phyloP scores from a whole-genome alignment of 75 land plant species.

The Pinus tabuliformis region DNA sequence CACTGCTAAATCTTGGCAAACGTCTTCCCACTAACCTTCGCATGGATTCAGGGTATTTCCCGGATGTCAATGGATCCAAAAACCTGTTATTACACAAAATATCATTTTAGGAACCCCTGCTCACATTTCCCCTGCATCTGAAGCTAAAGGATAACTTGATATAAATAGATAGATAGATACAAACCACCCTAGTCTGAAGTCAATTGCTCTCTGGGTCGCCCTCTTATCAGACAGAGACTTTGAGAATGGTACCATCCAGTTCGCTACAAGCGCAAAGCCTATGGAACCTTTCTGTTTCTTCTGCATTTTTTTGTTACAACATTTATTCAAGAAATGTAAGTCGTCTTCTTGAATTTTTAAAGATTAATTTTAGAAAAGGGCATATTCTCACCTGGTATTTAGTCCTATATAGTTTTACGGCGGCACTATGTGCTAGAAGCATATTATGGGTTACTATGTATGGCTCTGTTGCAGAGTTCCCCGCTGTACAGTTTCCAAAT shows the following conservation, averaged over 20 bases:
- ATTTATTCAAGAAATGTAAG: neutral
- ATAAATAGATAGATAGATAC: neutral
- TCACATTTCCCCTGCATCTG: neutral
- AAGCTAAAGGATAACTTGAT: neutral
- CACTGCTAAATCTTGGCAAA: conserved; percentile 15
- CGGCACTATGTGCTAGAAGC: conserved; percentile 22
- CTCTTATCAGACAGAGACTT: conserved; percentile 13
- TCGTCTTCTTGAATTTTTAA: neutral
- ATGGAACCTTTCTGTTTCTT: conserved; percentile 20
- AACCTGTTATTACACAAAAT: conserved; percentile 8
- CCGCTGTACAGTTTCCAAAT: conserved; percentile 28
- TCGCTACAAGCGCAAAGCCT: conserved; percentile 21
- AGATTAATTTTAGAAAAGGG: neutral
- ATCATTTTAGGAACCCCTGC: too few relatives aligned
- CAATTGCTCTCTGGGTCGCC: conserved; percentile 30
- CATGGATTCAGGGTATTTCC: conserved; percentile 15
- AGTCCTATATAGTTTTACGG: conserved; percentile 17
- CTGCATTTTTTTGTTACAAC: conserved; percentile 11
- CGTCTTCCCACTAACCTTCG: conserved; percentile 12
- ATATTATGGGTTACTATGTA: conserved; percentile 27
- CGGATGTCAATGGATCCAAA: conserved; percentile 19
- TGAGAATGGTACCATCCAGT: conserved; percentile 32
- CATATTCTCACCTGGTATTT: conserved; percentile 26
- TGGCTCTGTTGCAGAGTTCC: conserved; percentile 34
- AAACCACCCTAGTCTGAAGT: conserved; percentile 26